These are phyloP conservation scores for Margaritispora aquatica DNA, from an alignment of 495 filamentous ascomycete genomes.

Conservation along the genomic window DNA sequence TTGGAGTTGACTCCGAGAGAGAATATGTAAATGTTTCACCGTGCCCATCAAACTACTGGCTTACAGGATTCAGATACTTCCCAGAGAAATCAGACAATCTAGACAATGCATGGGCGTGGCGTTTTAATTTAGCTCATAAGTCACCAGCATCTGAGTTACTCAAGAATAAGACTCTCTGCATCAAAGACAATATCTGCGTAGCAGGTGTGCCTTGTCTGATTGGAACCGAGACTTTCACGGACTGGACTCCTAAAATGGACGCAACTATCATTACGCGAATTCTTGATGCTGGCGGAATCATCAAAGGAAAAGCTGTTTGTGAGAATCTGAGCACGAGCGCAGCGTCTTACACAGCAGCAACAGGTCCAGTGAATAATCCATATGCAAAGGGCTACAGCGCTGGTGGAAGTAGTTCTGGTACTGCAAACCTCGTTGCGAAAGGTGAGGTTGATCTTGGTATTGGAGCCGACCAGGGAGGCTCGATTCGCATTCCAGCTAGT, in stretches of 20 bases:
- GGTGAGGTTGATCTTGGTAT: slow-evolving; percentile 42
- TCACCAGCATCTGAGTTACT: slow-evolving; percentile 13
- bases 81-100: slow-evolving; percentile 28
- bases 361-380: slow-evolving; percentile 37
- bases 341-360: slow-evolving; percentile 33
- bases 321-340: slow-evolving; percentile 38
- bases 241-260: slow-evolving; percentile 34
- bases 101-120: slow-evolving; percentile 34
- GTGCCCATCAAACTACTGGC: not conserved
- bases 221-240: slow-evolving; percentile 22
- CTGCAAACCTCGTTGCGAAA: slow-evolving; percentile 37
- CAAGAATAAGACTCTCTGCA: slow-evolving; percentile 18
- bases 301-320: slow-evolving; percentile 38
- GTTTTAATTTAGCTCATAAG: slow-evolving; percentile 21
- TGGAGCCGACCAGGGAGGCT: slow-evolving; percentile 48
- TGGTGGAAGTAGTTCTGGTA: slow-evolving; percentile 45
- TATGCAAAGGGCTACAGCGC: slow-evolving; percentile 32
- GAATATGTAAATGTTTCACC: slow-evolving; percentile 14
- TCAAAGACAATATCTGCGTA: slow-evolving; percentile 24
- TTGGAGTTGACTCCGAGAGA: slow-evolving; percentile 5
- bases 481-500: slow-evolving; percentile 42
- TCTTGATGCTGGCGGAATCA: slow-evolving; percentile 38
- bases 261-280: slow-evolving; percentile 42
- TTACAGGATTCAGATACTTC: slow-evolving; percentile 3
- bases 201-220: slow-evolving; percentile 20